Conservation (phyloP, 1,139 yeast genomes). For the Hansenula lynferdii region DNA sequence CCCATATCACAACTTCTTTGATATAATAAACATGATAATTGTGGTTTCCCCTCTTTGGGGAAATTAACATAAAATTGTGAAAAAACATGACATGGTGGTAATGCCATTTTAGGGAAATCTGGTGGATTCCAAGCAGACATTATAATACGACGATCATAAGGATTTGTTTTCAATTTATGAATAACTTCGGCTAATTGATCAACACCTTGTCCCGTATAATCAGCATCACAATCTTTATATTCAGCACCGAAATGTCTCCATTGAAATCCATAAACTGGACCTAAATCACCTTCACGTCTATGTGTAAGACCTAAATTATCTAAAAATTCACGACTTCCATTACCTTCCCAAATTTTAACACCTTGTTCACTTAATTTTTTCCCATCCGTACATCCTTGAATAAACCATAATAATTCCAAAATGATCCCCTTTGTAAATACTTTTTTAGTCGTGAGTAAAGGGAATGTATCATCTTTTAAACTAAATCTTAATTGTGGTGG, state of each 20-base stretch:
- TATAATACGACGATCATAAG: conserved; percentile 91
- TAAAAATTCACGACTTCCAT: conserved; percentile 90
- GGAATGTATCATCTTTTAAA: conserved; percentile 67
- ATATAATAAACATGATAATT: conserved; percentile 80
- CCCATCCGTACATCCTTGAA: conserved; percentile 87
- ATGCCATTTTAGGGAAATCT: conserved; percentile 88
- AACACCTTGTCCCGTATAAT: conserved; percentile 81
- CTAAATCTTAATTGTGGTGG: conserved; percentile 94
- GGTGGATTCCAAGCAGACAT: conserved; percentile 99
- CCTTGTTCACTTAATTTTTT: conserved; percentile 73
- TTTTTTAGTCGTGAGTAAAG: conserved; percentile 86
- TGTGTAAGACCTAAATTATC: conserved; percentile 77
- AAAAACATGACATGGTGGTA: conserved; percentile 97
- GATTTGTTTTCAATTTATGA: conserved; percentile 74
- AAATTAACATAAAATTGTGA: conserved; percentile 91
- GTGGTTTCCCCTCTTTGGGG: conserved; percentile 58
- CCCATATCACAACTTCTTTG: conserved; percentile 99
- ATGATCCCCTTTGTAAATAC: conserved; percentile 89
- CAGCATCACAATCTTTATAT: conserved; percentile 79
- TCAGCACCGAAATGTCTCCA: conserved; percentile 99
- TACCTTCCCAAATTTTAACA: conserved; percentile 97
- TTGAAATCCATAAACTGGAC: conserved; percentile 98
- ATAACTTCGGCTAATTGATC: conserved; percentile 86
- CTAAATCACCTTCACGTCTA: conserved; percentile 90
- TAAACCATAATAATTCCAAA: conserved; percentile 89